Base-by-base conservation (phyloP, 345 rosid genomes). In the Trapa bicornis region DNA sequence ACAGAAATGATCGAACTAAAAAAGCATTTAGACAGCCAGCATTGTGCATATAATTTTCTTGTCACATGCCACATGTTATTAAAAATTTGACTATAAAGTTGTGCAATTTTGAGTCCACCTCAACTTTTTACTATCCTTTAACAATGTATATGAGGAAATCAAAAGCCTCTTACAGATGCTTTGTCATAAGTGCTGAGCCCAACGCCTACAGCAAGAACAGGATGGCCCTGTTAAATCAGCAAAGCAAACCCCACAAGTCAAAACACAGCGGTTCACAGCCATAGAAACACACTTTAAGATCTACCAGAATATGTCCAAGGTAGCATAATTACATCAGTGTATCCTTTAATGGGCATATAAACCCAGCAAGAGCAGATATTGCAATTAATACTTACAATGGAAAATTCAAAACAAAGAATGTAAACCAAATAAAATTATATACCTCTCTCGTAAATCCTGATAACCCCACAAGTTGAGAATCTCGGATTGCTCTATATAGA, bases 401-500 rank as follows among this genome's bases (percentile, higher is more conserved):
- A 32, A 32, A 58, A 33, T 0, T 58, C 9, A 8, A 11, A 58
- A 58, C 32, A 1, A 15, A 58, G 63, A 58, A 58, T 0, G 15
- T 35, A 16, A 35, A 32, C 15, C 11, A 11, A 33, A 6, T 10
- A 16, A 58, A 0, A 32, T 13, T 37, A 83, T 41, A 41, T 45
- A 95, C 99, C 93, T 94, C 87, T 83, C 80, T 86, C 50, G 99
- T 82, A 79, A 79, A 95, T 52, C 99, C 99, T 3, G 99, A 86
- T 72, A 95, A 58, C 75, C 97, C 99, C 48, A 87, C 72, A 71
- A 95, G 96, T 45, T 95, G 96, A 68, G 96, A 81, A 72, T 95
- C 96, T 61, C 99, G 89, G 52, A 91, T 84, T 63, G 80, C 85
- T 85, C 91, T 81, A 70, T 87, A 95, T 64, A 87, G 67, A 65